phyloP scores from a whole-genome alignment of 2,329 filamentous ascomycete genomes.

The Cercospora sesami region DNA sequence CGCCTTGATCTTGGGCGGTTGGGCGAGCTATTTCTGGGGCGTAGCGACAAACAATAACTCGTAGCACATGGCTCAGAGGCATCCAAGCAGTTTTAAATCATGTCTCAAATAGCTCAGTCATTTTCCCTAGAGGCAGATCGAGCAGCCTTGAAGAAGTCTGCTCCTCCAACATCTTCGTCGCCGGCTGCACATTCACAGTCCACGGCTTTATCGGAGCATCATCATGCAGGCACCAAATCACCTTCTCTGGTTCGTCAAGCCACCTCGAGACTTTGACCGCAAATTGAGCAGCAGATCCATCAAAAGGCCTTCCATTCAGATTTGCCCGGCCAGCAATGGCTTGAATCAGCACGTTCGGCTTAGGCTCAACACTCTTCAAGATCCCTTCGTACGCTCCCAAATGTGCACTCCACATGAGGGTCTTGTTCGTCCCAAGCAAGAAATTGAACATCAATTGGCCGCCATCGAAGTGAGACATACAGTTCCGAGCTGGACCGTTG shows the following conservation, averaged over 20 bases:
- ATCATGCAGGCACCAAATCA: background rate
- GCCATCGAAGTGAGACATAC: background rate
- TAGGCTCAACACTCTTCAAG: background rate
- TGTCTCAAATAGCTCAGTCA: background rate
- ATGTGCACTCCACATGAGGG: background rate
- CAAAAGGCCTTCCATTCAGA: background rate
- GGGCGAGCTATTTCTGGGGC: conserved; percentile 62
- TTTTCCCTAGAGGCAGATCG: background rate
- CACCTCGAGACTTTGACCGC: background rate
- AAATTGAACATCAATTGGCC: background rate
- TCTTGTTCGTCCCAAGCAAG: background rate
- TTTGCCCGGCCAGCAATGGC: background rate
- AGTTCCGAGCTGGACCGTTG: background rate
- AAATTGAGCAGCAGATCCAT: background rate
- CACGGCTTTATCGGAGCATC: background rate
- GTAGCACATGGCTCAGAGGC: background rate
- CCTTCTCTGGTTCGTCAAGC: background rate
- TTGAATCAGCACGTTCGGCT: background rate
- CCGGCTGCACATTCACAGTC: background rate
- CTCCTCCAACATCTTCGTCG: background rate
- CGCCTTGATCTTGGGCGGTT: conserved; percentile 53
- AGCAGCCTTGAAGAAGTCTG: background rate
- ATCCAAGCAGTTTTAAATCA: background rate
- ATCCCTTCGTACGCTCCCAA: background rate
- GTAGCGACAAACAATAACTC: conserved; percentile 55